phyloP scores from a whole-genome alignment of 1,284 basidiomycete genomes.

The Meripilus lineatus region DNA sequence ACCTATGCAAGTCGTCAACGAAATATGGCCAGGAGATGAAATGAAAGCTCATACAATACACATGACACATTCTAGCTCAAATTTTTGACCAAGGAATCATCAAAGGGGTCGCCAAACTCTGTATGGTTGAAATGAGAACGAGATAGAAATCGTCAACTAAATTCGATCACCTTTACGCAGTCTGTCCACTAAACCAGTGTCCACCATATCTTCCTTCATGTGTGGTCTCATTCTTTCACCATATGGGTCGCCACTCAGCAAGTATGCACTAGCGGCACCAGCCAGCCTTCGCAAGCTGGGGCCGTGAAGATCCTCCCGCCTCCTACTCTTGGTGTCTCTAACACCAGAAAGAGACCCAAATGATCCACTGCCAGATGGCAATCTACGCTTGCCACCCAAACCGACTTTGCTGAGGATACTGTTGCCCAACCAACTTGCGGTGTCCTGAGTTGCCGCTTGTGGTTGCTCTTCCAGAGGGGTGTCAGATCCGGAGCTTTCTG shows the following conservation, averaged over 20 bases:
- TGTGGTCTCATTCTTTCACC: not conserved
- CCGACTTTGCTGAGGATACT: not conserved
- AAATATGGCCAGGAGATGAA: too few relatives aligned
- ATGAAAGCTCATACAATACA: not conserved
- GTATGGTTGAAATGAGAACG: not conserved
- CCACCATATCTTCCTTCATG: conserved; percentile 39
- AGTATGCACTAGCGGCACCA: conserved; percentile 19
- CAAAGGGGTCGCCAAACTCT: conserved; percentile 47
- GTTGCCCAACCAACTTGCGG: too few relatives aligned
- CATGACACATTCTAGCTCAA: conserved; percentile 7
- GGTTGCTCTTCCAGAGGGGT: too few relatives aligned
- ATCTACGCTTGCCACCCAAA: conserved; percentile 23
- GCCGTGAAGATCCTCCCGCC: conserved; percentile 31
- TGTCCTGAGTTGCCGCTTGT: too few relatives aligned
- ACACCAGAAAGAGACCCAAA: conserved; percentile 14
- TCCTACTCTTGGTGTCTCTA: conserved; percentile 36
- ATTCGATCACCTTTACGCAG: conserved; percentile 39
- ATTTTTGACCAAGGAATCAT: conserved; percentile 30
- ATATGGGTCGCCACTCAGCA: conserved; percentile 15
- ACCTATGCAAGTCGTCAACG: too few relatives aligned
- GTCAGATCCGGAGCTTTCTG: too few relatives aligned
- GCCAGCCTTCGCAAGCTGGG: conserved; percentile 16
- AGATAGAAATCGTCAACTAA: conserved; percentile 12
- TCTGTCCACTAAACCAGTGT: conserved; percentile 31
- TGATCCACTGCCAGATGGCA: conserved; percentile 25